Evolutionary conservation across 345 rosid genomes (phyloP).

Genomic region (Capsella bursapastoris): DNA sequence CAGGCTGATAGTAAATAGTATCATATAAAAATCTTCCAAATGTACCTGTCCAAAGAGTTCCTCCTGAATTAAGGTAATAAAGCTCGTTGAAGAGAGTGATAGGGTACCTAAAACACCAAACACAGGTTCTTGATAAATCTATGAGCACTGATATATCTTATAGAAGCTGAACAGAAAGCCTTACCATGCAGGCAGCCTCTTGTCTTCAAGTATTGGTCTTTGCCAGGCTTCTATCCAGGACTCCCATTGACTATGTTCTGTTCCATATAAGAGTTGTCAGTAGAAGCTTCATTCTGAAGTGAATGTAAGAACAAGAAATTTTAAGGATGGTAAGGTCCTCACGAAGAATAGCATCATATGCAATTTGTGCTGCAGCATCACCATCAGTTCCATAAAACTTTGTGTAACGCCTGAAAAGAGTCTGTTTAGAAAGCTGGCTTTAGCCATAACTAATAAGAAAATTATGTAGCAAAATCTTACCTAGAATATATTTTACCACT

Average conservation of each 20-base stretch:
- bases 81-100: slow-evolving; percentile 91
- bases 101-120: slow-evolving; percentile 63
- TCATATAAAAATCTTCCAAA: neutral
- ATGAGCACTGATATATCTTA: neutral
- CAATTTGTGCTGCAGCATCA: slow-evolving; percentile 79
- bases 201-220: slow-evolving; percentile 86
- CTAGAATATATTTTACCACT: slow-evolving; percentile 74
- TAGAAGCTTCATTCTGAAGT: slow-evolving; percentile 1
- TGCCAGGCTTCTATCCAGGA: slow-evolving; percentile 91
- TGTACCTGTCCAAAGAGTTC: slow-evolving; percentile 92
- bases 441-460: neutral
- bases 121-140: neutral
- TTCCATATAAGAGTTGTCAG: slow-evolving; percentile 25
- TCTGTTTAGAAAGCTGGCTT: slow-evolving; percentile 3
- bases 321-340: slow-evolving; percentile 15
- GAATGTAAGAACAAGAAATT: neutral
- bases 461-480: slow-evolving; percentile 37
- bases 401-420: slow-evolving; percentile 70
- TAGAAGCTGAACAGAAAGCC: slow-evolving; percentile 3
- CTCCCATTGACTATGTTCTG: slow-evolving; percentile 86
- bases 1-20: neutral
- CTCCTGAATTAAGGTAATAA: slow-evolving; percentile 89
- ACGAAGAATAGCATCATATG: slow-evolving; percentile 87
- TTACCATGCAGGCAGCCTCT: slow-evolving; percentile 88
- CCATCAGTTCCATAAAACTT: slow-evolving; percentile 79